Conservation (phyloP, 768 basidiomycete genomes). For the Paxillus ammoniavirescens region DNA sequence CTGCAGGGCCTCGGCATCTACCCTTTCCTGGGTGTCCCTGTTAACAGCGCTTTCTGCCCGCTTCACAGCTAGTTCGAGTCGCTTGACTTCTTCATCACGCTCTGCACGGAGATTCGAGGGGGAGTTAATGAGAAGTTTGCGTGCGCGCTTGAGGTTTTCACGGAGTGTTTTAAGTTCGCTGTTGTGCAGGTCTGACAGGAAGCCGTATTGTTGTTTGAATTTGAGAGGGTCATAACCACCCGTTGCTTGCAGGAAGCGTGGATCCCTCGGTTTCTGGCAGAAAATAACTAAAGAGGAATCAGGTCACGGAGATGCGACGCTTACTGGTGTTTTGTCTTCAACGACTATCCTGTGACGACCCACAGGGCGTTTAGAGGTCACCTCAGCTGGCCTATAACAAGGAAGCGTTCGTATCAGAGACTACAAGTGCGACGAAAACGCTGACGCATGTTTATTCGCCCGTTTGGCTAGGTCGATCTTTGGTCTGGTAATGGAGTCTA, state of each 20-base stretch:
- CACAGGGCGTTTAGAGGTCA: slow-evolving; percentile 84
- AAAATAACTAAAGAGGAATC: background rate
- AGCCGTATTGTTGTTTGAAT: slow-evolving; percentile 71
- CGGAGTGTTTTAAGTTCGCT: slow-evolving; percentile 65
- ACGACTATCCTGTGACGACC: slow-evolving; percentile 68
- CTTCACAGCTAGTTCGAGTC: slow-evolving; percentile 73
- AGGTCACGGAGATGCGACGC: slow-evolving; percentile 20
- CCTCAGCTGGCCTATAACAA: slow-evolving; percentile 64
- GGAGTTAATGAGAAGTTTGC: slow-evolving; percentile 58
- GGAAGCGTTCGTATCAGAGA: background rate
- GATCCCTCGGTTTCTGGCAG: slow-evolving; percentile 75
- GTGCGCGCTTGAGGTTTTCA: slow-evolving; percentile 65
- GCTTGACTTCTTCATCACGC: slow-evolving; percentile 64
- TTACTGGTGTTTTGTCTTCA: slow-evolving; percentile 62
- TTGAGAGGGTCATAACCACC: slow-evolving; percentile 65
- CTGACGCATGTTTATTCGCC: slow-evolving; percentile 84
- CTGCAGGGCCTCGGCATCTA: slow-evolving; percentile 67
- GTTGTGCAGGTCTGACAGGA: slow-evolving; percentile 64
- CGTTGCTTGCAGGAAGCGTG: slow-evolving; percentile 74
- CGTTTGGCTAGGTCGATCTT: slow-evolving; percentile 57
- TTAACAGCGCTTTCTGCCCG: slow-evolving; percentile 77
- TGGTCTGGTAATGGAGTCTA: slow-evolving; percentile 41
- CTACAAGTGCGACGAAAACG: slow-evolving; percentile 11
- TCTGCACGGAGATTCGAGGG: slow-evolving; percentile 59
- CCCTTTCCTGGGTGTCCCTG: slow-evolving; percentile 60